Evolutionary conservation across 1,284 basidiomycete genomes (phyloP).

Genomic region (Leccinum griseonigrum): DNA sequence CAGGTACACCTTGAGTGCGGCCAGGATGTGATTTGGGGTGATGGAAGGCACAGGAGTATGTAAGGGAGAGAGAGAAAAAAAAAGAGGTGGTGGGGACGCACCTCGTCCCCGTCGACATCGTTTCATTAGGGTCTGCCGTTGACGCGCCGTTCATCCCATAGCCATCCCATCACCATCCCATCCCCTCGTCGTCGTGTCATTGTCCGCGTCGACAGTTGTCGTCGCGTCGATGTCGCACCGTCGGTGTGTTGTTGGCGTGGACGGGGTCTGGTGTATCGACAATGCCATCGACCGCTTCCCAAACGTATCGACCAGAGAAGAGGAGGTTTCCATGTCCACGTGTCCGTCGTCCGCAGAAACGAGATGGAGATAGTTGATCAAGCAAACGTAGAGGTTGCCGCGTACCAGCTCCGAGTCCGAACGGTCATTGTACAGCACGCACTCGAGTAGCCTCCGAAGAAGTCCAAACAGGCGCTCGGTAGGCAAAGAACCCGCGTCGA

Average conservation of each 20-base stretch:
- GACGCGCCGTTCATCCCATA: no score
- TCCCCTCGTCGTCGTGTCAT: no score
- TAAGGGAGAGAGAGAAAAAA: constrained; percentile 27
- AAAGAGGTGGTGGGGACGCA: no score
- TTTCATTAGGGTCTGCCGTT: no score
- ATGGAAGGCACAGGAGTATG: constrained; percentile 44
- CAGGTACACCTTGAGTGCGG: constrained; percentile 66
- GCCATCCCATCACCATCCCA: no score
- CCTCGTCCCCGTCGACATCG: no score
- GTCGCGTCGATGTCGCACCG: no score
- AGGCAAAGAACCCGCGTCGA: constrained; percentile 66
- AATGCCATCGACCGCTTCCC: background rate
- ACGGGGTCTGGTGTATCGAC: background rate
- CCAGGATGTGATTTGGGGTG: constrained; percentile 61
- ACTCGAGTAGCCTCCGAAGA: constrained; percentile 76
- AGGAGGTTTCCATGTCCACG: no score
- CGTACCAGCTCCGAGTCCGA: constrained; percentile 90
- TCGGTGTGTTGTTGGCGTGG: no score
- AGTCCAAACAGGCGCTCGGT: constrained; percentile 78
- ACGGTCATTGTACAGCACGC: constrained; percentile 73
- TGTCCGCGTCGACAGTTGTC: no score
- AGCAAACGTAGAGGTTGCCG: constrained; percentile 93
- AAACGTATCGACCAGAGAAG: constrained; percentile 36
- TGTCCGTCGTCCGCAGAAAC: no score
- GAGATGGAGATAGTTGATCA: constrained; percentile 92